Evolutionary conservation across 192 early-diverging fungal genomes (phyloP).

Genomic region (Coemansia sp.): DNA sequence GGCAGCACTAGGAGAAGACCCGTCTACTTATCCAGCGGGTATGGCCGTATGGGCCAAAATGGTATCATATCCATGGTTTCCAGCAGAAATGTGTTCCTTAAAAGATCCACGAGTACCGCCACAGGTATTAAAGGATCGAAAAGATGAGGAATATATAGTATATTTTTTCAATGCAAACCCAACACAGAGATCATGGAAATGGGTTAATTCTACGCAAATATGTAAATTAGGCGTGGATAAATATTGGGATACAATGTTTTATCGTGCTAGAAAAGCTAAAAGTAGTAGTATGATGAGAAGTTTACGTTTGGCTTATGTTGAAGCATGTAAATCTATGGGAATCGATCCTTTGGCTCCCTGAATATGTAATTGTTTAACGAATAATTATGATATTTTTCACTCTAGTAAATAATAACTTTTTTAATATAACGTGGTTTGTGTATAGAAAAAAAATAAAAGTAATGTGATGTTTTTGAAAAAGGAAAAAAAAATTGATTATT

Average conservation of each 20-base stretch:
- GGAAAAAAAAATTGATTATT: background rate
- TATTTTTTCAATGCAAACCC: slow-evolving; percentile 21
- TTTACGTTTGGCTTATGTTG: slow-evolving; percentile 24
- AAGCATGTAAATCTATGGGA: slow-evolving; percentile 15
- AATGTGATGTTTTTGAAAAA: too few species aligned
- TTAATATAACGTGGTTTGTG: slow-evolving; percentile 1
- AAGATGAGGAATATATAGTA: slow-evolving; percentile 7
- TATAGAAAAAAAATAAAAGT: slow-evolving; percentile 1
- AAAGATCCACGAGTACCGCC: slow-evolving; percentile 14
- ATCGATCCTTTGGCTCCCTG: slow-evolving; percentile 10
- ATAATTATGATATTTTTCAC: background rate
- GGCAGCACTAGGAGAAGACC: slow-evolving; percentile 5
- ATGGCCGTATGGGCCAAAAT: slow-evolving; percentile 49
- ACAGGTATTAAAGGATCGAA: slow-evolving; percentile 3
- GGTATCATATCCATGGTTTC: slow-evolving; percentile 46
- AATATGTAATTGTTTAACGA: too few species aligned
- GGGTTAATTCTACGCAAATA: slow-evolving; percentile 21
- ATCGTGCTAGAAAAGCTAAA: slow-evolving; percentile 12
- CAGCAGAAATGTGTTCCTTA: slow-evolving; percentile 26
- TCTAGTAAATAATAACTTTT: background rate
- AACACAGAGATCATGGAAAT: slow-evolving; percentile 22
- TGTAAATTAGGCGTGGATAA: slow-evolving; percentile 23
- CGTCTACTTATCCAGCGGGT: slow-evolving; percentile 7
- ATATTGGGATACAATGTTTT: slow-evolving; percentile 11
- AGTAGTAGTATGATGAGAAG: slow-evolving; percentile 12